These are phyloP conservation scores for Trichoderma endophyticum DNA, from an alignment of 2,329 filamentous ascomycete genomes.

Conservation along the genomic window DNA sequence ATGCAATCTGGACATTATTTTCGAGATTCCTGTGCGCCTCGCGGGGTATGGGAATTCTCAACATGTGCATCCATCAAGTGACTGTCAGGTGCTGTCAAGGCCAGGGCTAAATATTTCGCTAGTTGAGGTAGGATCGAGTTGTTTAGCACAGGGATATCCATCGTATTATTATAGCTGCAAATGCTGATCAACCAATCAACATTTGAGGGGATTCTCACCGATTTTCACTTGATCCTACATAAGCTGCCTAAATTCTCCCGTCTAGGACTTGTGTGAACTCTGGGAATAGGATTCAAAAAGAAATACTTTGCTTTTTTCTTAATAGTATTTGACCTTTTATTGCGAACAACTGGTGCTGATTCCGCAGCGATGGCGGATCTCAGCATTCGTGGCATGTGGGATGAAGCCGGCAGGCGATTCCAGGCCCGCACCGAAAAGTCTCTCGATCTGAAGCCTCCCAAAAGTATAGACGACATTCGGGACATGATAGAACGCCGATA, in stretches of 20 bases:
- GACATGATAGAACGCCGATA: neutral
- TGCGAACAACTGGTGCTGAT: neutral
- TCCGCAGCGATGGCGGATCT: neutral
- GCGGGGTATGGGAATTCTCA: neutral
- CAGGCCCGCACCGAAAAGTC: neutral
- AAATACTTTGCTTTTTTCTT: neutral
- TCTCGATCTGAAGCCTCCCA: neutral
- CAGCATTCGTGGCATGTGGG: neutral
- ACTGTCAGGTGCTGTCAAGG: neutral
- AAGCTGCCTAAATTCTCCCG: neutral
- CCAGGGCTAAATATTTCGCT: neutral
- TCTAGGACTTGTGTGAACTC: neutral
- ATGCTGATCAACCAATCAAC: neutral
- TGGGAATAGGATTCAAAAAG: neutral
- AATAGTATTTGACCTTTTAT: neutral
- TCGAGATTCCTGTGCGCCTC: neutral
- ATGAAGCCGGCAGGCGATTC: neutral
- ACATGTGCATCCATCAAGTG: neutral
- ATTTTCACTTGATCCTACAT: neutral
- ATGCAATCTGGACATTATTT: neutral
- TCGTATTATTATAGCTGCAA: neutral
- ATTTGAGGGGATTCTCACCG: neutral
- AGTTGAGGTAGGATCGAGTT: neutral
- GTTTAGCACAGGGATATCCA: neutral
- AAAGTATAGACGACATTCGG: neutral